Evolutionary conservation across 2,329 filamentous ascomycete genomes (phyloP), one percentile per base, ranked within the genome.

Genomic region (Fusarium caatingaense): DNA sequence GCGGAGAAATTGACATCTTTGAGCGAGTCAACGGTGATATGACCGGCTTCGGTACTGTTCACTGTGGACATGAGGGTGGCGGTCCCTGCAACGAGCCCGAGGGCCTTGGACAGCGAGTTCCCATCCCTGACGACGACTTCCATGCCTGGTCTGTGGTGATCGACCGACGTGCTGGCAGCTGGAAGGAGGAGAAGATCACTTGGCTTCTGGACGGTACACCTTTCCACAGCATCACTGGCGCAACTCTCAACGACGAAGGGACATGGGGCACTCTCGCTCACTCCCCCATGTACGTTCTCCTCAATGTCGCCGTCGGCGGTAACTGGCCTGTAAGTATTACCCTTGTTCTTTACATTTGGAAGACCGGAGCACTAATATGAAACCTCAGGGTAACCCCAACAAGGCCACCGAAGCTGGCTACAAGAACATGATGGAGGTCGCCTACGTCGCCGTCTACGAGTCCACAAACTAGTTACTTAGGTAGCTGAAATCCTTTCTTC

Each of bases 1-100:
- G 83, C 68, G 85, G 85, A 27, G 85, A 87, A 78, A 76, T 87
- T 47, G 85, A 87, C 69, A 80, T 85, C 61, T 79, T 86, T 54
- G 85, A 87, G 78, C 81, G 80, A 28, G 78, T 86, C 64, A 83
- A 85, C 74, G 84, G 84, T 6, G 69, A 76, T 41, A 70, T 82
- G 62, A 82, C 78, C 1, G 84, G 80, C 9, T 82, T 83, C 67
- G 85, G 84, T 6, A 86, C 84, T 2, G 75, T 81, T 7, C 85
- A 87, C 78, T 87, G 84, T 74, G 80, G 82, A 25, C 68, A 75
- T 6, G 78, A 77, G 20, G 80, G 79, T 4, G 83, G 83, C 20
- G 83, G 83, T 11, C 76, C 79, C 6, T 87, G 85, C 77, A 82
- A 86, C 72, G 84, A 86, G 74, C 80, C 80, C 47, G 78, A 60